Evolutionary conservation across 345 rosid species (phyloP), one percentile per base, ranked within the genome.

Genomic region (Euclidium syriacum): DNA sequence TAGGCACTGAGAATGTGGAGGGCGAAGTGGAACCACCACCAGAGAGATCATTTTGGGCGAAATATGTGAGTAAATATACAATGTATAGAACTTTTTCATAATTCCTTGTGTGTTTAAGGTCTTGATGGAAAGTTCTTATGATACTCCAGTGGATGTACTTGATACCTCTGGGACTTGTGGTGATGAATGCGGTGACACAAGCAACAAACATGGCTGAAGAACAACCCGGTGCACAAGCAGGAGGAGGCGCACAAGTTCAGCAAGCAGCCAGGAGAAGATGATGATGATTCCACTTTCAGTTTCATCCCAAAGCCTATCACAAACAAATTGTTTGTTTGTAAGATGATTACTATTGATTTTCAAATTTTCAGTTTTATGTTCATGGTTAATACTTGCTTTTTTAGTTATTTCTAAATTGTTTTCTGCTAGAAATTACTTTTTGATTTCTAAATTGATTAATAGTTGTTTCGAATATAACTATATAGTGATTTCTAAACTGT

Each of bases 151-250:
- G 98, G 97, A 92, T 92, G 96, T 90, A 92, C 64, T 54, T 80
- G 80, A 87, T 89, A 47, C 98, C 98, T 4, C 81, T 92, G 43
- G 98, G 95, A 58, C 86, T 92, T 58, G 76, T 89, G n/a, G 87
- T 79, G 62, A 87, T 84, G 95, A 92, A 92, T 66, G 97, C 87
- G 8, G 16, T 89, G 36, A 92, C 97, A n/a, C 98, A 92, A 83
- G 96, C 91, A 29, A 75, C 87, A 90, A 87, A 89, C 61, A 54
- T 85, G 81, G 85, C 96, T 0, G 98, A 87, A 73, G 91, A 79
- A 58, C 95, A 77, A 72, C 74, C 85, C 0, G 59, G 76, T 14
- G 91, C 84, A 46, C 85, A 66, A 33, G 49, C 73, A 8, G 79
- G 79, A 8, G 79, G 79, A 44, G 81, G 81, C 24, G 30, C 78